Evolutionary conservation across 257 asterid genomes (phyloP).

Genomic region (Linderniella brevidens): DNA sequence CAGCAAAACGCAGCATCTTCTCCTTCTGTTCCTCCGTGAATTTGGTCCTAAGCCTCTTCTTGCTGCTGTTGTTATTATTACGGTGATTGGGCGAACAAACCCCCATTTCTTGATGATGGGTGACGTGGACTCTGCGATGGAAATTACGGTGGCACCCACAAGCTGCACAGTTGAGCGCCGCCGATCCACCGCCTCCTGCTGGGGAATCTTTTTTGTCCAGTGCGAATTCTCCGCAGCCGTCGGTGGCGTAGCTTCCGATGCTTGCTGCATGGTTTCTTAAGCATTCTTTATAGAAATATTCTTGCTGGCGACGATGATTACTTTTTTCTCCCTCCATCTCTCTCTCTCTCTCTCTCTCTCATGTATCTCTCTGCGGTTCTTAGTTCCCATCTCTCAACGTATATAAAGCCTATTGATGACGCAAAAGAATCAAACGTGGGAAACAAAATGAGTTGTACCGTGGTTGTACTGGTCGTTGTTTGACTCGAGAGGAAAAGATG

Average conservation of each 20-base stretch:
- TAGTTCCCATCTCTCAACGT: too few relatives aligned
- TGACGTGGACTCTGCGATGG: constrained; percentile 27
- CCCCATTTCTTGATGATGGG: not conserved
- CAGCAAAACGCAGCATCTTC: constrained; percentile 57
- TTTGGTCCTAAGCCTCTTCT: constrained; percentile 54
- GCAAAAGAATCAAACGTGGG: too few relatives aligned
- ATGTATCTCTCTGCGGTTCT: too few relatives aligned
- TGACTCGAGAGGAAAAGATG: too few relatives aligned
- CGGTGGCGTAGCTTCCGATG: constrained; percentile 68
- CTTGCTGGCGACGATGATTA: too few relatives aligned
- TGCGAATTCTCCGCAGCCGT: constrained; percentile 67
- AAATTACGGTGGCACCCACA: constrained; percentile 71
- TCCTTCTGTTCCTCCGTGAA: constrained; percentile 53
- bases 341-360: too few relatives aligned
- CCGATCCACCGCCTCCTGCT: not conserved
- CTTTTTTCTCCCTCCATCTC: too few relatives aligned
- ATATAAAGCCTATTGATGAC: too few relatives aligned
- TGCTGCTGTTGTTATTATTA: constrained; percentile 20
- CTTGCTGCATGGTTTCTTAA: constrained; percentile 68
- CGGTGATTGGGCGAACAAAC: constrained; percentile 9
- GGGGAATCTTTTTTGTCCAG: constrained; percentile 9
- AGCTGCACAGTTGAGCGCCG: constrained; percentile 39
- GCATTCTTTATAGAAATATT: constrained; percentile 32
- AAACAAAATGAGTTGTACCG: too few relatives aligned
- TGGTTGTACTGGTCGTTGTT: too few relatives aligned